These are phyloP conservation scores for Phialophora tarda DNA, from an alignment of 2,329 filamentous ascomycete genomes.

Conservation along the genomic window DNA sequence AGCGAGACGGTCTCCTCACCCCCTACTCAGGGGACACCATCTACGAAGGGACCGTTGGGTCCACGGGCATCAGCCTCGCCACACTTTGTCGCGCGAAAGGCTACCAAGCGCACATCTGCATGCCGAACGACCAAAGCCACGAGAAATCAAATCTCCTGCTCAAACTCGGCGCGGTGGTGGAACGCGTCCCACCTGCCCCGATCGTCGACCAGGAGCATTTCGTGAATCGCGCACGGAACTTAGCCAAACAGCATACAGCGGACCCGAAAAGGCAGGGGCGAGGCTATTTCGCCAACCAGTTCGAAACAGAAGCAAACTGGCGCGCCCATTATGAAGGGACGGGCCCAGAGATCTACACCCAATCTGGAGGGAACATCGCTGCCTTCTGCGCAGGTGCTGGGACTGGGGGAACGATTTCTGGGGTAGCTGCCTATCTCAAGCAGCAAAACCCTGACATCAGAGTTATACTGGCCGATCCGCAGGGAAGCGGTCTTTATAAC, in stretches of 20 bases:
- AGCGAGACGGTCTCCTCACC: constrained; percentile 74
- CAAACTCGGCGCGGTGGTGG: constrained; percentile 89
- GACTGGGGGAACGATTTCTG: constrained; percentile 90
- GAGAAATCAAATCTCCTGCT: constrained; percentile 90
- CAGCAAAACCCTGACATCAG: constrained; percentile 67
- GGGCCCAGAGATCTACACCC: constrained; percentile 84
- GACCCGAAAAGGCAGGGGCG: constrained; percentile 65
- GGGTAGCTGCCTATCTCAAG: constrained; percentile 83
- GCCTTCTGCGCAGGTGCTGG: constrained; percentile 87
- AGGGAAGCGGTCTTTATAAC: constrained; percentile 92
- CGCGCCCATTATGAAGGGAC: constrained; percentile 80
- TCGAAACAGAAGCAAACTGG: constrained; percentile 90
- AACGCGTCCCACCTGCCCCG: constrained; percentile 85
- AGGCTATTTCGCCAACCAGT: constrained; percentile 95
- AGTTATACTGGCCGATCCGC: constrained; percentile 88
- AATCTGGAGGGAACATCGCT: constrained; percentile 75
- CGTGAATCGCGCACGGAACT: constrained; percentile 83
- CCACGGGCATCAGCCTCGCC: constrained; percentile 92
- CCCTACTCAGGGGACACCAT: constrained; percentile 89
- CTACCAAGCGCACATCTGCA: constrained; percentile 93
- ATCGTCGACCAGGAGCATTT: constrained; percentile 95
- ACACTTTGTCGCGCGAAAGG: constrained; percentile 85
- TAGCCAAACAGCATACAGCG: constrained; percentile 75
- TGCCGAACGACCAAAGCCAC: constrained; percentile 86
- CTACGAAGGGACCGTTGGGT: constrained; percentile 96